phyloP scores from a whole-genome alignment of 2,329 filamentous ascomycete species.

The Pestalotiopsis sp. region DNA sequence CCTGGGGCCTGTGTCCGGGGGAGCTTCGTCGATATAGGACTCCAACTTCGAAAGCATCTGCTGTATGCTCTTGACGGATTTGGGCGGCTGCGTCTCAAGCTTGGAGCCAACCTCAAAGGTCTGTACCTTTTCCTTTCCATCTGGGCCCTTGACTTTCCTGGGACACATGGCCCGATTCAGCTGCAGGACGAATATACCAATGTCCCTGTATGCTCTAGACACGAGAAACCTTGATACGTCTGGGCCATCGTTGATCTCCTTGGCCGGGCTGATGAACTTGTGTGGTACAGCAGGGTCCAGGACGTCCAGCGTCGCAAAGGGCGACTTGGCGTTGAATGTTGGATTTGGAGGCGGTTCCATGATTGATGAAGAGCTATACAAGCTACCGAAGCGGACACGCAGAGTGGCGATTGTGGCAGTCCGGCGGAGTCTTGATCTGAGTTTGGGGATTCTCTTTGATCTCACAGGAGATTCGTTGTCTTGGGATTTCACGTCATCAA shows the following conservation, averaged over 20 bases:
- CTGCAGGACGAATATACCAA: slow-evolving; percentile 85
- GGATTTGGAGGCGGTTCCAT: slow-evolving; percentile 8
- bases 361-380: not conserved
- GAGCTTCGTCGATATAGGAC: slow-evolving; percentile 72
- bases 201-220: slow-evolving; percentile 82
- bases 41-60: slow-evolving; percentile 66
- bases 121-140: slow-evolving; percentile 43
- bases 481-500: not conserved
- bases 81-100: slow-evolving; percentile 43
- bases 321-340: not conserved
- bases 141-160: slow-evolving; percentile 44
- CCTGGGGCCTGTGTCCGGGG: slow-evolving; percentile 82
- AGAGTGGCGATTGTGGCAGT: not conserved
- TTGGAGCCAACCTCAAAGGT: slow-evolving; percentile 47
- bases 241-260: slow-evolving; percentile 81
- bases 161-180: slow-evolving; percentile 88
- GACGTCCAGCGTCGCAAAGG: slow-evolving; percentile 42
- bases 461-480: not conserved
- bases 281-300: slow-evolving; percentile 52
- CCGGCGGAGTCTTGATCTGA: not conserved
- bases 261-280: slow-evolving; percentile 68
- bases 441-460: not conserved
- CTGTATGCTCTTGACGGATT: slow-evolving; percentile 66
- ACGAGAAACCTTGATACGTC: slow-evolving; percentile 82
- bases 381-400: not conserved